Evolutionary conservation across 805 yeast genomes (phyloP).

Genomic region (Zygosaccharomyces rouxii): DNA sequence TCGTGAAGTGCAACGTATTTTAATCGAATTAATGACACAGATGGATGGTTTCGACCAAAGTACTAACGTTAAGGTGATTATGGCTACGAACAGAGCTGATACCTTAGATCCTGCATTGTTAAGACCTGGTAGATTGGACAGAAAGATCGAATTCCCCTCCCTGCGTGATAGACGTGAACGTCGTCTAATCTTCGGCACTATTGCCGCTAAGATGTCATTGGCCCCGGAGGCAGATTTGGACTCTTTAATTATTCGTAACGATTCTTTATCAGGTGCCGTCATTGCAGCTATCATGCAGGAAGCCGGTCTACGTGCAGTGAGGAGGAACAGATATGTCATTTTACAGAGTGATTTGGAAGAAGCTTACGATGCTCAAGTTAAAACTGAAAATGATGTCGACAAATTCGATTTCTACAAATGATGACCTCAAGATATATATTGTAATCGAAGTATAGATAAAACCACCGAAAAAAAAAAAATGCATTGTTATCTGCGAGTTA

Average conservation of each 20-base stretch:
- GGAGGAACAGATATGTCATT: constrained; percentile 96
- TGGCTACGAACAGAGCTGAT: constrained; percentile 99
- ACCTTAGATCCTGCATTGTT: constrained; percentile 96
- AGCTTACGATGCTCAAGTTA: constrained; percentile 95
- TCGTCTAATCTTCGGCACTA: constrained; percentile 90
- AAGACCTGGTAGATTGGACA: constrained; percentile 97
- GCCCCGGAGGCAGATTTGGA: constrained; percentile 98
- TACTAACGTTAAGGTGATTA: constrained; percentile 91
- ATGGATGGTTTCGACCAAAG: constrained; percentile 99
- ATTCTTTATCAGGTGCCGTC: constrained; percentile 93
- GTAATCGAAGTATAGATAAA: constrained; percentile 10
- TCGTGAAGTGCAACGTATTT: constrained; percentile 96
- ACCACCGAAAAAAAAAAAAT: constrained; percentile 1
- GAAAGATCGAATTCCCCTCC: constrained; percentile 96
- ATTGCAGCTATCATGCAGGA: constrained; percentile 99
- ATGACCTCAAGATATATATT: constrained; percentile 3
- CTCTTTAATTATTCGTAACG: constrained; percentile 89
- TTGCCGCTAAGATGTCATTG: constrained; percentile 94
- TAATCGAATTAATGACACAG: constrained; percentile 91
- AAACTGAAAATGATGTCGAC: constrained; percentile 91
- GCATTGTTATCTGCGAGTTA: constrained; percentile 14
- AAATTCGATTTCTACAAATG: constrained; percentile 95
- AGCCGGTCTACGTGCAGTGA: constrained; percentile 97
- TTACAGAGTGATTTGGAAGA: constrained; percentile 95
- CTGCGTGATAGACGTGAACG: constrained; percentile 97